Percentiles rank a stretch among this genome's conserved stretches.
Evolutionary conservation across 768 basidiomycete species (phyloP).

Genomic region (Podaxis sp.): DNA sequence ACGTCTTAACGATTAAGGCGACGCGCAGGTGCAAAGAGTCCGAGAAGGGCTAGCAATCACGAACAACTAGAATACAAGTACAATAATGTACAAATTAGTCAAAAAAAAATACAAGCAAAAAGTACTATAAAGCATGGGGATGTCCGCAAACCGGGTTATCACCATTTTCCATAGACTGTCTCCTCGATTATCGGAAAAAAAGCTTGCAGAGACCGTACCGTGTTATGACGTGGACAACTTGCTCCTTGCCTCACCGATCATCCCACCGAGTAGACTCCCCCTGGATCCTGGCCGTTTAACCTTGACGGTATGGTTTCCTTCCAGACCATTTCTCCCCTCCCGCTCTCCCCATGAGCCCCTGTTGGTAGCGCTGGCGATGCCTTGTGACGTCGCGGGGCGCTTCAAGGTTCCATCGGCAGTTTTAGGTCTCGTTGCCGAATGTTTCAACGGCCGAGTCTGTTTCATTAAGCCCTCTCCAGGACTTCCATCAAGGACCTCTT

Average conservation of each 20-base stretch:
- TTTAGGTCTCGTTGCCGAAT: neutral
- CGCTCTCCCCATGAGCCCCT: neutral
- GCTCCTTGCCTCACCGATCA: slow-evolving; percentile 1
- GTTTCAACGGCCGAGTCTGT: neutral
- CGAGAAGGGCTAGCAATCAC: too few relatives aligned
- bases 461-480: neutral
- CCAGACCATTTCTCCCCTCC: neutral
- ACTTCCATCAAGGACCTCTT: neutral
- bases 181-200: neutral
- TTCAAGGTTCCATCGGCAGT: neutral
- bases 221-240: neutral
- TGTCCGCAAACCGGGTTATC: neutral
- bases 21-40: too few relatives aligned
- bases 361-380: neutral
- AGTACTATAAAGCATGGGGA: neutral
- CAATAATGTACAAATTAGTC: neutral
- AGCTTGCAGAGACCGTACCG: neutral
- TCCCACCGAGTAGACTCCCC: neutral
- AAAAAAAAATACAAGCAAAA: neutral
- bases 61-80: neutral
- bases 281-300: neutral
- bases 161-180: neutral
- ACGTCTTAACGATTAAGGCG: too few relatives aligned
- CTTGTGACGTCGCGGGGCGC: neutral
- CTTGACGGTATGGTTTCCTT: neutral